Percentiles rank a stretch among this genome's conserved stretches.
Evolutionary conservation across 805 yeast genomes (phyloP).

Genomic region (Millerago galiae): DNA sequence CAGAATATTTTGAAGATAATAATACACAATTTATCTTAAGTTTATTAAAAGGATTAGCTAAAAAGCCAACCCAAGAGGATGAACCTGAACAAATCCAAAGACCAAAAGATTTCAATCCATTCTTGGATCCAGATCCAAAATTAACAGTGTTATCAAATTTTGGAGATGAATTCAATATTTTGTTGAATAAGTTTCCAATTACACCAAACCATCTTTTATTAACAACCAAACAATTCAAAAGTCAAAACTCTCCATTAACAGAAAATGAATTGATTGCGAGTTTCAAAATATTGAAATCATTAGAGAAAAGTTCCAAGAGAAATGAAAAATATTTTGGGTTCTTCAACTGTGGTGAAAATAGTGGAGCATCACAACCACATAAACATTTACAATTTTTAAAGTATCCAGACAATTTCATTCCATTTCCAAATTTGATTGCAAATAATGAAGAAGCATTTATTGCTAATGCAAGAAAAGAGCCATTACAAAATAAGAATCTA

Average conservation of each 20-base stretch:
- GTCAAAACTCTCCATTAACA: slow-evolving; percentile 66
- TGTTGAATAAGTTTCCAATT: slow-evolving; percentile 85
- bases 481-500: slow-evolving; percentile 52
- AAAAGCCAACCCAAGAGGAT: slow-evolving; percentile 34
- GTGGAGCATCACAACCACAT: slow-evolving; percentile 95
- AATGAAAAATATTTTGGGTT: slow-evolving; percentile 64
- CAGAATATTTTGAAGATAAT: slow-evolving; percentile 25
- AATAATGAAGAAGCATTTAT: slow-evolving; percentile 42
- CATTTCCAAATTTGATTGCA: slow-evolving; percentile 50
- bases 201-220: slow-evolving; percentile 72
- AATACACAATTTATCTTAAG: slow-evolving; percentile 28
- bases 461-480: slow-evolving; percentile 50
- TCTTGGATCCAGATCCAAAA: slow-evolving; percentile 71
- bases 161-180: slow-evolving; percentile 49
- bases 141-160: slow-evolving; percentile 52
- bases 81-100: slow-evolving; percentile 27
- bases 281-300: slow-evolving; percentile 43
- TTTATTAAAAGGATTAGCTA: slow-evolving; percentile 26
- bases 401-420: slow-evolving; percentile 51
- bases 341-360: slow-evolving; percentile 79
- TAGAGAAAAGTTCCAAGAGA: slow-evolving; percentile 34
- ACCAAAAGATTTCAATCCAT: slow-evolving; percentile 53
- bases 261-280: slow-evolving; percentile 64
- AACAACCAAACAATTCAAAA: slow-evolving; percentile 66
- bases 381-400: slow-evolving; percentile 85